Percentiles rank a stretch among this genome's conserved stretches.
Conservation (phyloP, 2,329 filamentous ascomycete species). For the Aspergillus spinulosporus region DNA sequence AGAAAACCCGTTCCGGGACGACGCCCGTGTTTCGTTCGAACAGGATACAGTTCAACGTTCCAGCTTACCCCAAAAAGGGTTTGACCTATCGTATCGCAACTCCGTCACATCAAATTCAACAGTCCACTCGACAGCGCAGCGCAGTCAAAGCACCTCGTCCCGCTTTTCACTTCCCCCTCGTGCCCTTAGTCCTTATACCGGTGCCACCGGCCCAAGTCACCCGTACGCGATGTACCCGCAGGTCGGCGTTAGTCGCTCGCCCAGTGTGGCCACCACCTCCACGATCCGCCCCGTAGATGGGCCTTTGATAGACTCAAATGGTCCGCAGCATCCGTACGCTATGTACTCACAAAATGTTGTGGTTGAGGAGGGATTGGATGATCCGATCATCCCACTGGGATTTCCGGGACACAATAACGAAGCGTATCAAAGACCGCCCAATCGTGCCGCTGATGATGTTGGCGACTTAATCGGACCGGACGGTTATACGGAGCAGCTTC, state of each 20-base stretch:
- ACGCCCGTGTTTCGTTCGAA: constrained; percentile 35
- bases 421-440: constrained; percentile 70
- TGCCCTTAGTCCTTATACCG: constrained; percentile 66
- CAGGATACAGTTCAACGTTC: constrained; percentile 32
- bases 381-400: constrained; percentile 63
- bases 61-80: constrained; percentile 39
- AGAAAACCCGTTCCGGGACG: constrained; percentile 39
- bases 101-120: constrained; percentile 35
- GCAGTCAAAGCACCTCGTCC: constrained; percentile 48
- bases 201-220: constrained; percentile 73
- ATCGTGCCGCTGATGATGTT: constrained; percentile 70
- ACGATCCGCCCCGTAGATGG: constrained; percentile 62
- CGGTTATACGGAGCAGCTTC: constrained; percentile 86
- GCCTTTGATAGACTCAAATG: constrained; percentile 61
- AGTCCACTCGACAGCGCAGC: constrained; percentile 36
- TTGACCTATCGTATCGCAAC: constrained; percentile 32
- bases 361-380: constrained; percentile 54
- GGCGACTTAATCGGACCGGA: constrained; percentile 84
- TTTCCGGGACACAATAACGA: constrained; percentile 67
- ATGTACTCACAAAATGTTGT: constrained; percentile 82
- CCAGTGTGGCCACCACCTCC: constrained; percentile 70
- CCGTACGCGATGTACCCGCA: constrained; percentile 85
- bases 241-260: constrained; percentile 56
- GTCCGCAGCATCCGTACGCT: constrained; percentile 79
- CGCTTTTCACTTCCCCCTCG: constrained; percentile 47